A percentile compares a stretch with the other conserved stretches of the same genome.
Conservation (phyloP, 148 eudicot genomes). For the Arctostaphylos glauca region DNA sequence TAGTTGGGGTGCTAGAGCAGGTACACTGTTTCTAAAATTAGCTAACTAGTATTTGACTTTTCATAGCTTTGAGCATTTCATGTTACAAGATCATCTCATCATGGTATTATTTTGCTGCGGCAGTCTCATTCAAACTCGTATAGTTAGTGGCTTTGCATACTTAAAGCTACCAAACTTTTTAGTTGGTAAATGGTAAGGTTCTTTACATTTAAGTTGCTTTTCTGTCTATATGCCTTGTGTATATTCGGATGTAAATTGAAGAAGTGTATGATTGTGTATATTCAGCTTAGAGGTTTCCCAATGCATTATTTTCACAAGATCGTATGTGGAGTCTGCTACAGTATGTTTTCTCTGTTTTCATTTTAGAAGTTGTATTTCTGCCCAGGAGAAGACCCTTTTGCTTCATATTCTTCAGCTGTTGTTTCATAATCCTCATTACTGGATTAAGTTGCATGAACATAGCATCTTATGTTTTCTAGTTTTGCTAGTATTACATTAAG, state of each 20-base stretch:
- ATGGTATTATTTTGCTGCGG: conserved; percentile 9
- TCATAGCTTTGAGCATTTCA: neutral
- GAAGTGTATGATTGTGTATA: neutral
- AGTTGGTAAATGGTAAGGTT: neutral
- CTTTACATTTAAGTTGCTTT: neutral
- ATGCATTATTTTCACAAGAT: neutral
- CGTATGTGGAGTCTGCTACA: neutral
- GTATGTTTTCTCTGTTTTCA: neutral
- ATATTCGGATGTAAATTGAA: neutral
- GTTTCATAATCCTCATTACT: neutral
- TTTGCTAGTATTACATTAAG: neutral
- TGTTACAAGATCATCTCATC: neutral
- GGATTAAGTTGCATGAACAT: neutral
- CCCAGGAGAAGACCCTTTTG: neutral
- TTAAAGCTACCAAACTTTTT: neutral
- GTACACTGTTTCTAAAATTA: conserved; percentile 27
- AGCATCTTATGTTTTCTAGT: neutral
- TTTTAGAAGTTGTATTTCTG: neutral
- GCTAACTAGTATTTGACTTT: neutral
- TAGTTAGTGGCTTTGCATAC: neutral
- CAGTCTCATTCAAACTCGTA: neutral
- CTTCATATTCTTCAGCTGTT: neutral
- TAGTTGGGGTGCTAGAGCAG: conserved; percentile 97
- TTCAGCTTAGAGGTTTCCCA: neutral
- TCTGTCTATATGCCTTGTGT: neutral